Conservation (phyloP, 2,329 filamentous ascomycete species). For the Thermothelomyces thermophilus region DNA sequence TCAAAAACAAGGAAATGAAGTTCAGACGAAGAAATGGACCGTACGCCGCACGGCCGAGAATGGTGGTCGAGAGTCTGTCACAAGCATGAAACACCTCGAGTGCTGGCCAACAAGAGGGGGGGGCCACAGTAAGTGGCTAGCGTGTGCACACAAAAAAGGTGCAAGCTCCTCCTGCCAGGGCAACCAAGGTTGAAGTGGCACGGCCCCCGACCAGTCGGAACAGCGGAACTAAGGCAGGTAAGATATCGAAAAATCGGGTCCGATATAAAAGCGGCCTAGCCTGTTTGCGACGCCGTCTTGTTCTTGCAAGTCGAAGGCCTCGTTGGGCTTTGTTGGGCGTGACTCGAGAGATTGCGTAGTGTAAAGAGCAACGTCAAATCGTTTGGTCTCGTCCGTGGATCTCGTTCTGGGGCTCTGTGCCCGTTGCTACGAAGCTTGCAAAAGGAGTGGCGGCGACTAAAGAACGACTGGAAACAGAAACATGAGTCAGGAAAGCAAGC, state of each 20-base stretch:
- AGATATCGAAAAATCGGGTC: neutral
- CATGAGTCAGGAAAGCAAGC: conserved; percentile 8
- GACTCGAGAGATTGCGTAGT: neutral
- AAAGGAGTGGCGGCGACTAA: neutral
- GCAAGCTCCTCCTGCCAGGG: neutral
- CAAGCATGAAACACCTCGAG: conserved; percentile 18
- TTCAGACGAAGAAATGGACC: neutral
- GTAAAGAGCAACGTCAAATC: neutral
- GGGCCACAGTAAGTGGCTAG: conserved; percentile 2
- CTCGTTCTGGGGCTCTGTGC: neutral
- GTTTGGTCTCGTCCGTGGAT: conserved; percentile 1
- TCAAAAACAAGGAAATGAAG: neutral
- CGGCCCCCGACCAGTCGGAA: conserved; percentile 9
- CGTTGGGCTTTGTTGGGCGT: neutral
- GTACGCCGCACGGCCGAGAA: neutral
- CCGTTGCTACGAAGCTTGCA: conserved; percentile 1
- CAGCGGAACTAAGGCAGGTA: neutral
- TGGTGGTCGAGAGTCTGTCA: conserved; percentile 9
- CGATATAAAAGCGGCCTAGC: neutral
- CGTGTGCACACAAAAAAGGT: neutral
- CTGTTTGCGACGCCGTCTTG: neutral
- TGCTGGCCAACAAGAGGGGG: conserved; percentile 12
- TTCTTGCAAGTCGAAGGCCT: neutral
- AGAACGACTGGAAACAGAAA: neutral
- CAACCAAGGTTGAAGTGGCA: conserved; percentile 14